phyloP scores from a whole-genome alignment of 1,284 basidiomycete genomes.

The Hemileccinum hortonii region DNA sequence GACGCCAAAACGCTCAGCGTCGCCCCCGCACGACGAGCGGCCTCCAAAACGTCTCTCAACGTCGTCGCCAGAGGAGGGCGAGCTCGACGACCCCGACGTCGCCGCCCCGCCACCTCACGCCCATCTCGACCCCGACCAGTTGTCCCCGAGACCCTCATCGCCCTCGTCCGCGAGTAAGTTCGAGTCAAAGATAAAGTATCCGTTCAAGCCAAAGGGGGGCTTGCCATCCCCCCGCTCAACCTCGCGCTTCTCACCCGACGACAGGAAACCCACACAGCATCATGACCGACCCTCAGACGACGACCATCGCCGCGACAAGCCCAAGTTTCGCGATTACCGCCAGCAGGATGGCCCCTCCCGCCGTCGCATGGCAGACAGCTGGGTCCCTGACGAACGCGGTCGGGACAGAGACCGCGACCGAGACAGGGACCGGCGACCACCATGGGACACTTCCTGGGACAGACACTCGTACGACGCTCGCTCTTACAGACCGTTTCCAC shows the following conservation, averaged over 20 bases:
- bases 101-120: conserved; percentile 14
- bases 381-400: conserved; percentile 26
- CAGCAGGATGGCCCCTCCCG: conserved; percentile 17
- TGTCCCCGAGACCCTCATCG: conserved; percentile 14
- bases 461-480: conserved; percentile 22
- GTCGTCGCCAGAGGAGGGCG: conserved; percentile 74
- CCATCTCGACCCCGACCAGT: conserved; percentile 11
- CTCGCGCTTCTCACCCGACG: conserved; percentile 20
- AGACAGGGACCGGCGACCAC: conserved; percentile 24
- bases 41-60: conserved; percentile 56
- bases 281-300: conserved; percentile 48
- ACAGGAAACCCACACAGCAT: conserved; percentile 32
- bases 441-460: conserved; percentile 25
- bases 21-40: conserved; percentile 48
- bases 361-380: conserved; percentile 30
- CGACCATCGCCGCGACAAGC: conserved; percentile 39
- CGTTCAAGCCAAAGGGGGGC: conserved; percentile 62
- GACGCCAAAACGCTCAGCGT: conserved; percentile 55
- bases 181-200: conserved; percentile 60
- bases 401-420: conserved; percentile 28
- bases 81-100: conserved; percentile 52
- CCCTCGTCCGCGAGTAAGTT: conserved; percentile 27
- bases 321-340: conserved; percentile 27
- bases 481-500: conserved; percentile 19
- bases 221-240: conserved; percentile 1